These are phyloP conservation scores for Entomortierella chlamydospora DNA, from an alignment of 192 early-diverging fungal genomes.

Conservation along the genomic window DNA sequence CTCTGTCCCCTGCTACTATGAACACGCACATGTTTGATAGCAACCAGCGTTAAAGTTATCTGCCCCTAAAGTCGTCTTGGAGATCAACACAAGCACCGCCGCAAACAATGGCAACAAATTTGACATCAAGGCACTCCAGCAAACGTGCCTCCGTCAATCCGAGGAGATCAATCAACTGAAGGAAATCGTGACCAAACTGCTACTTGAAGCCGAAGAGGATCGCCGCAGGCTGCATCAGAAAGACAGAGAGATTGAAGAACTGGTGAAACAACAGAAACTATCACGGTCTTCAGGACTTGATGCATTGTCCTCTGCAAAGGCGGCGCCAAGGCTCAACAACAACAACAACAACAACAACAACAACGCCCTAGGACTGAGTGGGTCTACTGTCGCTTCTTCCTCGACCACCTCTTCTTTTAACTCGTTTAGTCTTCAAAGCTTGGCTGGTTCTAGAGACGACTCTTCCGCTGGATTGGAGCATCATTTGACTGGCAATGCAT, in stretches of 20 bases:
- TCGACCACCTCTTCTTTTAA: slow-evolving; percentile 15
- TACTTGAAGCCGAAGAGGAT: slow-evolving; percentile 36
- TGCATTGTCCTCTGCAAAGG: not conserved
- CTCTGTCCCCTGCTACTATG: too few relatives aligned
- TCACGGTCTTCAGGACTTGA: slow-evolving; percentile 11
- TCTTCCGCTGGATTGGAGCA: not conserved
- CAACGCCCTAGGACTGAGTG: not conserved
- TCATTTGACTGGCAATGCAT: not conserved
- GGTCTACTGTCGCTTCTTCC: not conserved
- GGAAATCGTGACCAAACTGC: slow-evolving; percentile 27
- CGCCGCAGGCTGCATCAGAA: slow-evolving; percentile 32
- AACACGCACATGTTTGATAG: too few relatives aligned
- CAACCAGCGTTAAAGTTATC: too few relatives aligned
- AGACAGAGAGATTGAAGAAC: slow-evolving; percentile 40
- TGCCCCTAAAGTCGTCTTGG: not conserved
- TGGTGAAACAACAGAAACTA: slow-evolving; percentile 25
- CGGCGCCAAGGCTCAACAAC: not conserved
- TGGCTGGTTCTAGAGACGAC: not conserved
- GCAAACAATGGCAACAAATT: not conserved
- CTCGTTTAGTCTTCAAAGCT: not conserved
- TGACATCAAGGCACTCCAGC: slow-evolving; percentile 23
- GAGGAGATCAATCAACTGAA: slow-evolving; percentile 42
- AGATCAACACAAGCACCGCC: not conserved
- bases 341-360: not conserved
- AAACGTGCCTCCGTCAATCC: slow-evolving; percentile 35